Evolutionary conservation across 257 asterid species (phyloP).

Genomic region (Solanum appendiculatum): DNA sequence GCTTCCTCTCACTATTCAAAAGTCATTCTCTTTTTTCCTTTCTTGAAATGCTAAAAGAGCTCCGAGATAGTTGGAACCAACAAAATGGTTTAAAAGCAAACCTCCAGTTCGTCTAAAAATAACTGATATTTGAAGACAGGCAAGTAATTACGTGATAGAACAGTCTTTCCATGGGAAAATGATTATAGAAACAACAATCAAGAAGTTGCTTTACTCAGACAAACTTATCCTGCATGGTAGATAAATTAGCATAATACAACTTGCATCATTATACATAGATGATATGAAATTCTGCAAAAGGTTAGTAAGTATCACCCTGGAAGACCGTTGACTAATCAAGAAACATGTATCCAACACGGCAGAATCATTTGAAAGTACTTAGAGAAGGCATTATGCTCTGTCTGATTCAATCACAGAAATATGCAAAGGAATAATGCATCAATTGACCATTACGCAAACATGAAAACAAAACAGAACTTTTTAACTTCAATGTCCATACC

Average conservation of each 20-base stretch:
- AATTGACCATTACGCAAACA: not conserved
- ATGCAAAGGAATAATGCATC: not conserved
- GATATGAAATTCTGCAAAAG: not conserved
- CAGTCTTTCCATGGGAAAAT: not conserved
- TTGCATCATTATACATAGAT: not conserved
- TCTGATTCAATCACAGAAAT: not conserved
- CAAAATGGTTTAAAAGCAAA: not conserved
- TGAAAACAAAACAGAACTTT: not conserved
- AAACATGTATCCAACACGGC: not conserved
- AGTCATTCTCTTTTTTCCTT: not conserved
- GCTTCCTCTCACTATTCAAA: not conserved
- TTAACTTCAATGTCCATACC: slow-evolving; percentile 33
- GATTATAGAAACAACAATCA: not conserved
- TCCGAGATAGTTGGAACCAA: not conserved
- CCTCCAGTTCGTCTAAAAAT: not conserved
- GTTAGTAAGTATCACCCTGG: not conserved
- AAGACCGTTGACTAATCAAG: not conserved
- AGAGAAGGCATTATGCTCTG: not conserved
- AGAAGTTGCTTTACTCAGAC: not conserved
- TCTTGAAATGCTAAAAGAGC: not conserved
- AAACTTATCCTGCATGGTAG: not conserved
- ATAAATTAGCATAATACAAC: not conserved
- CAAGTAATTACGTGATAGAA: not conserved
- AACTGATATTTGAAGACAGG: not conserved
- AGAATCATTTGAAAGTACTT: not conserved